Conservation (phyloP, 1,284 basidiomycete species). For the Sporisorium reilianum region DNA sequence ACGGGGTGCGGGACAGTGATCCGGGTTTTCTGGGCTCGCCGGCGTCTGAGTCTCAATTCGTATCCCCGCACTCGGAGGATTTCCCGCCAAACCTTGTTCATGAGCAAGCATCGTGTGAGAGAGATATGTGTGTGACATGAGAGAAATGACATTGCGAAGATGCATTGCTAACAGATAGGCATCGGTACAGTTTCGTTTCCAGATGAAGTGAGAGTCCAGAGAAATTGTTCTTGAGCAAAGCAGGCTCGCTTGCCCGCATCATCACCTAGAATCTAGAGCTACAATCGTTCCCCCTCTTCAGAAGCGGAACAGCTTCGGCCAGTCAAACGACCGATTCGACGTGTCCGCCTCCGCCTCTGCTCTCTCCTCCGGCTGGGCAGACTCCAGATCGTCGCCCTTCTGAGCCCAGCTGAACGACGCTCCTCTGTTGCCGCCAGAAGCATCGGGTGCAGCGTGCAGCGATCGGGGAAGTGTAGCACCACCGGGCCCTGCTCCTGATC, state of each 20-base stretch:
- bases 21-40: conserved; percentile 1
- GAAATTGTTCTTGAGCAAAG: too few species aligned
- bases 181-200: too few species aligned
- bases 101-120: too few species aligned
- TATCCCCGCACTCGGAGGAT: conserved; percentile 5
- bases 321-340: conserved; percentile 29
- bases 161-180: too few species aligned
- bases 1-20: neutral
- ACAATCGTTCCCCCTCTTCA: too few species aligned
- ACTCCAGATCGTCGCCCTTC: conserved; percentile 13
- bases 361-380: conserved; percentile 4
- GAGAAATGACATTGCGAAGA: too few species aligned
- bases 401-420: conserved; percentile 28
- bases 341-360: conserved; percentile 13
- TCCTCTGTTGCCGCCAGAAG: conserved; percentile 12
- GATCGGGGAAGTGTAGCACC: conserved; percentile 28
- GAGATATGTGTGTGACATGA: too few species aligned
- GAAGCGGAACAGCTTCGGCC: conserved; percentile 48
- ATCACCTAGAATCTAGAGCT: too few species aligned
- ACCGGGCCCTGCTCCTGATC: neutral
- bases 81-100: neutral
- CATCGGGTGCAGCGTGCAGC: neutral
- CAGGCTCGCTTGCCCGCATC: too few species aligned
- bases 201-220: too few species aligned
- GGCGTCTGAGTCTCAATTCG: conserved; percentile 3